Percentiles rank a stretch among this genome's conserved stretches.
These are phyloP conservation scores for Colletotrichum sp. DNA, from an alignment of 2,329 filamentous ascomycete genomes.

Conservation along the genomic window DNA sequence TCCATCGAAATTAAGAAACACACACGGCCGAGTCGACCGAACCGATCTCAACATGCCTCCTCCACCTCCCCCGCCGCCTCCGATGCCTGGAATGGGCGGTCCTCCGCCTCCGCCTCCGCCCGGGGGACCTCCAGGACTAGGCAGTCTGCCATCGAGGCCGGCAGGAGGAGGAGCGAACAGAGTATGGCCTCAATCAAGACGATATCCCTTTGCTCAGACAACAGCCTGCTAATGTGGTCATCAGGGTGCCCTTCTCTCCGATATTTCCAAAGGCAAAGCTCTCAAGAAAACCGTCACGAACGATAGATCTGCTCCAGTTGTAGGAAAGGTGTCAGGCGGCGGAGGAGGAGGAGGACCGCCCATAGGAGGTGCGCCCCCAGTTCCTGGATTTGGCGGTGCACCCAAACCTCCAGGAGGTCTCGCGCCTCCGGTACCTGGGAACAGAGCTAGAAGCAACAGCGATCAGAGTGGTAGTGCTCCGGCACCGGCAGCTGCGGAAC, in stretches of 20 bases:
- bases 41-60: conserved; percentile 43
- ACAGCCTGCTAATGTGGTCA: conserved; percentile 13
- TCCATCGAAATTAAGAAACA: background rate
- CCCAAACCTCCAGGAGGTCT: conserved; percentile 65
- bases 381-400: conserved; percentile 64
- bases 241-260: conserved; percentile 84
- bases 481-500: conserved; percentile 49
- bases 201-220: background rate
- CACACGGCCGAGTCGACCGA: background rate
- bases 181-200: conserved; percentile 52
- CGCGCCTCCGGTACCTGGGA: conserved; percentile 74
- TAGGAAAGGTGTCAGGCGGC: conserved; percentile 62
- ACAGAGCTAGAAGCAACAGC: conserved; percentile 83
- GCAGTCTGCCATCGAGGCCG: conserved; percentile 62
- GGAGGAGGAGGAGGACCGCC: conserved; percentile 57
- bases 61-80: conserved; percentile 75
- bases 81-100: conserved; percentile 60
- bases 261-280: conserved; percentile 81
- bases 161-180: conserved; percentile 59
- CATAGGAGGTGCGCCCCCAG: conserved; percentile 78
- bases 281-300: conserved; percentile 91
- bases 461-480: conserved; percentile 62
- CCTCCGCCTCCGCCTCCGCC: conserved; percentile 70
- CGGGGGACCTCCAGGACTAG: conserved; percentile 35
- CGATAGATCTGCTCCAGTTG: conserved; percentile 83